Base-by-base conservation (phyloP, 1,139 yeast species). In the Kodamaea anthophila region DNA sequence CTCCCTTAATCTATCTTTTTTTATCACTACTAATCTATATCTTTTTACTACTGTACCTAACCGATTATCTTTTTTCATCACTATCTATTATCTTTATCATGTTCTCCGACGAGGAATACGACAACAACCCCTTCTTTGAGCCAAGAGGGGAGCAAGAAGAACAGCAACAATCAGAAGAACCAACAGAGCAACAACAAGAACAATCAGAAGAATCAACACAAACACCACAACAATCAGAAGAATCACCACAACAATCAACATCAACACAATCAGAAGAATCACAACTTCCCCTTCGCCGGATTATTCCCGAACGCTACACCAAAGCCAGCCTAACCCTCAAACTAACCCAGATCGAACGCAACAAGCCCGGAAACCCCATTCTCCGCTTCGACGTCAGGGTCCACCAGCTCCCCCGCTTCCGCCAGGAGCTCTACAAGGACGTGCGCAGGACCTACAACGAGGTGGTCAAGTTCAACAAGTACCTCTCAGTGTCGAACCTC, bases 361-460 rank as follows among this genome's bases (percentile, higher is more conserved):
- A 65, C 41, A 63, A 63, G 39, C 50, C 56, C 0, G 67, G 60
- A 0, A 66, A 67, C 36, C 74, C 73, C 2, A 64, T 67, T n/a
- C 44, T 67, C 29, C 52, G 57, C 32, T 63, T 67, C 38, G 62
- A 64, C 35, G 70, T 59, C n/a, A 28, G 40, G 4, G 60, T 66
- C 5, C 41, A 43, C 13, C 79, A 79, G 28, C 60, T 88, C 24
- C 91, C 94, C 5, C 72, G 80, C 29, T 91, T 77, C 53, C 68
- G 96, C 34, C 87, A 84, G 37, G 59, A 73, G 6, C 54, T 59
- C 5, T 88, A 83, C 51, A 75, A 78, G 35, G 91, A 81, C 35
- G 63, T 91, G 13, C 74, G 95, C 40, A 72, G 97, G 35, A 81
- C 96, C 0, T 84, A 74, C 47, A 70, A 70, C 37, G 99, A 91